Evolutionary conservation across 176 grass and related monocot species (phyloP).

Genomic region (Triticum monococcum): DNA sequence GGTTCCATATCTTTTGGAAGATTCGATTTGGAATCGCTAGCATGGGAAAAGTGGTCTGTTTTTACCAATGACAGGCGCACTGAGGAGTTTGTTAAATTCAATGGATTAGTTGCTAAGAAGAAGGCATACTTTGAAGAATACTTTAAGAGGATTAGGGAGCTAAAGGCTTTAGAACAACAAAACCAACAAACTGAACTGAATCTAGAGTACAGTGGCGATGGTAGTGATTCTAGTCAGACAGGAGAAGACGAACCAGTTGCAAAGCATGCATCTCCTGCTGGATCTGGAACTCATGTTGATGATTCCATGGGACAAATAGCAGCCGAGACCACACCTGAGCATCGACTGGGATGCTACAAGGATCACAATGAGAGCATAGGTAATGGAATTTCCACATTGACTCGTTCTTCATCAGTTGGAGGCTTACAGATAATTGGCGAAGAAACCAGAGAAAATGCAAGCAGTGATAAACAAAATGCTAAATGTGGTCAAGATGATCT

Average conservation of each 20-base stretch:
- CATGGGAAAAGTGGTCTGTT: conserved; percentile 97
- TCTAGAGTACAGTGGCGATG: conserved; percentile 84
- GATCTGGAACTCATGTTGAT: conserved; percentile 34
- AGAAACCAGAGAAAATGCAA: conserved; percentile 32
- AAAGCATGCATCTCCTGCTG: conserved; percentile 38
- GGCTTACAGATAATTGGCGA: conserved; percentile 22
- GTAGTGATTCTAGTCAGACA: conserved; percentile 90
- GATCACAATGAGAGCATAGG: conserved; percentile 16
- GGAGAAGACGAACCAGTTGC: conserved; percentile 55
- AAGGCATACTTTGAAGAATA: conserved; percentile 97
- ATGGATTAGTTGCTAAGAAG: conserved; percentile 93
- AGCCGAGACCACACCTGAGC: conserved; percentile 23
- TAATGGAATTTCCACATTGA: conserved; percentile 26
- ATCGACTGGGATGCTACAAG: conserved; percentile 20
- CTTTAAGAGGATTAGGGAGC: conserved; percentile 81
- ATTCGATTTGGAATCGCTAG: conserved; percentile 87
- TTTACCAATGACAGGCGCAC: conserved; percentile 88
- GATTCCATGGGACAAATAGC: conserved; percentile 28
- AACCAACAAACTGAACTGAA: conserved; percentile 83
- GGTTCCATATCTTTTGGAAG: conserved; percentile 99
- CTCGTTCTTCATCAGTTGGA: conserved; percentile 22
- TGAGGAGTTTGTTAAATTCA: conserved; percentile 94
- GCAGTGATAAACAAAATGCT: conserved; percentile 24
- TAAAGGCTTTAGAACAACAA: conserved; percentile 85
- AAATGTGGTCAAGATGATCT: conserved; percentile 21